Conservation (phyloP, 805 yeast genomes). For the Cyberlindnera meyerae region DNA sequence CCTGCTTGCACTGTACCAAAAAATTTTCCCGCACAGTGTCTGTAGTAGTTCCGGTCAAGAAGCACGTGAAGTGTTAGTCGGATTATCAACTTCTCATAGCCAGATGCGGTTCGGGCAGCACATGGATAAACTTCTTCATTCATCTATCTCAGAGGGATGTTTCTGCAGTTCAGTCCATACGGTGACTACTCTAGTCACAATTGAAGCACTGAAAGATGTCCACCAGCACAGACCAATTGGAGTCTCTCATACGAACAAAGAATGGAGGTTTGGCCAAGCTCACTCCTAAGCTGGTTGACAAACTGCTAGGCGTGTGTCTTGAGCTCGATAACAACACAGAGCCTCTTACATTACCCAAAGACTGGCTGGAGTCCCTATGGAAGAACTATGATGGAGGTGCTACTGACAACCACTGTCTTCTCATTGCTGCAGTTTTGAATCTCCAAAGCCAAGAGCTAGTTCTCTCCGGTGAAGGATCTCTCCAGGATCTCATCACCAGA, state of each 20-base stretch:
- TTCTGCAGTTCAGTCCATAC: too few species aligned
- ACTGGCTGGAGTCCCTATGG: constrained; percentile 3
- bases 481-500: constrained; percentile 11
- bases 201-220: too few species aligned
- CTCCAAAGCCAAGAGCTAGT: neutral
- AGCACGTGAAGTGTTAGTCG: too few species aligned
- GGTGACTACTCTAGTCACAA: too few species aligned
- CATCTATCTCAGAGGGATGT: too few species aligned
- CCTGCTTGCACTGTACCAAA: constrained; percentile 3
- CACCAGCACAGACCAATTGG: too few species aligned
- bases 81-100: too few species aligned
- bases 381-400: neutral
- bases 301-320: constrained; percentile 1
- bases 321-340: neutral
- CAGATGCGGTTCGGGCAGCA: too few species aligned
- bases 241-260: too few species aligned
- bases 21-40: constrained; percentile 11
- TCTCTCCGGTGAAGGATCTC: neutral
- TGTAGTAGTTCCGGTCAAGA: too few species aligned
- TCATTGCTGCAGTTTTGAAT: constrained; percentile 1
- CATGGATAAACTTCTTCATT: too few species aligned
- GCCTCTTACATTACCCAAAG: neutral
- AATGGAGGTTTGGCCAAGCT: constrained; percentile 2
- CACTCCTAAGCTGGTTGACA: constrained; percentile 4
- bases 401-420: constrained; percentile 11